Base-by-base conservation (phyloP, 495 filamentous ascomycete genomes). In the Hypoxylon intermedium region DNA sequence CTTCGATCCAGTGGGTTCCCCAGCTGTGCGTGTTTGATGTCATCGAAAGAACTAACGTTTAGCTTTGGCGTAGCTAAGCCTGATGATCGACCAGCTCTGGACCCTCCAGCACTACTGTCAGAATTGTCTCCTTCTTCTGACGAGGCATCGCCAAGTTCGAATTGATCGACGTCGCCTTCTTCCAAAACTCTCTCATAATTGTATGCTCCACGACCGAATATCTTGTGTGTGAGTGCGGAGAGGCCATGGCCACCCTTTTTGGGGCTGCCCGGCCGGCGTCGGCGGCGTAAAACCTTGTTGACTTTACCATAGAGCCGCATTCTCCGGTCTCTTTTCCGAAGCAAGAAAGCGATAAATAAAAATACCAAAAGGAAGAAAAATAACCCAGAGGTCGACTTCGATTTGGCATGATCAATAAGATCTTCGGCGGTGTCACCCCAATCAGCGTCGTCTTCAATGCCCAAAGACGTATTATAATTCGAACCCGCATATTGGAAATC, bases 401-500 rank as follows among this genome's bases (percentile, higher is more conserved):
- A 85, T 55, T 90, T 87, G 67, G 64, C 85, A 58, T 74, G 79
- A 55, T 77, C 75, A 72, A 95, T 76, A 0, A 85, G 71, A 65
- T 94, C 88, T 58, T 91, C 89, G 34, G 76, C 69, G 5, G 70
- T 67, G 36, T 75, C 66, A 38, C 68, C 67, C 88, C 88, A 93
- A 44, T 87, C 83, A 19, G 86, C 81, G 54, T 84, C 82, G 36
- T 86, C 80, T 38, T 82, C 77, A 4, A 67, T 68, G 11, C 76
- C 76, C 9, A 78, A 79, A 3, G 58, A 59, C 47, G 76, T 79
- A 58, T 75, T 80, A 71, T 70, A 84, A 45, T 71, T 82, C 1
- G 79, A 81, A n/a, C 90, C 91, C 1, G 93, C 90, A 62, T 87
- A 86, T 69, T 97, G 90, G 68, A 97, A 98, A 67, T 96, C 90